Evolutionary conservation across 2,329 filamentous ascomycete species (phyloP).

Genomic region (Aspergillus glaucus): DNA sequence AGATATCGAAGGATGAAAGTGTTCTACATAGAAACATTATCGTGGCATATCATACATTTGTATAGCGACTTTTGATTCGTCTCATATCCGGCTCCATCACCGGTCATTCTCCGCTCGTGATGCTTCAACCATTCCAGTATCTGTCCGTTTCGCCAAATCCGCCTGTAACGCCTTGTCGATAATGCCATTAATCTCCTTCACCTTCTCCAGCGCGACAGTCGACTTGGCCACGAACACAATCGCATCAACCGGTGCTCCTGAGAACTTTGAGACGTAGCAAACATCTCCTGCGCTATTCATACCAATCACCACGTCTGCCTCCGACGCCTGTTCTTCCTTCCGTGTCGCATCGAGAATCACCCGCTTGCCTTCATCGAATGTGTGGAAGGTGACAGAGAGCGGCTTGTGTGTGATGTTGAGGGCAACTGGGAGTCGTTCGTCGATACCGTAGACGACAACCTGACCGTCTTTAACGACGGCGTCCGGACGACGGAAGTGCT

Average conservation of each 20-base stretch:
- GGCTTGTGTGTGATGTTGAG: constrained; percentile 89
- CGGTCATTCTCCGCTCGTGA: constrained; percentile 80
- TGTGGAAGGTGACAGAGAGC: constrained; percentile 83
- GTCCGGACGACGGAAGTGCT: constrained; percentile 87
- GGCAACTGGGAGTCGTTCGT: constrained; percentile 83
- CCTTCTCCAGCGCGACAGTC: constrained; percentile 67
- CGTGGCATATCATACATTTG: background rate
- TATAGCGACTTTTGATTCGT: background rate
- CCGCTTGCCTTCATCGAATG: constrained; percentile 52
- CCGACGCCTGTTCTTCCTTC: constrained; percentile 49
- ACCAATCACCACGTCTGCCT: constrained; percentile 68
- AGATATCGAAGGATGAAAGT: no score
- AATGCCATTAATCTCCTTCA: constrained; percentile 69
- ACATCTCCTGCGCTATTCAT: constrained; percentile 86
- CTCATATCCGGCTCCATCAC: constrained; percentile 33
- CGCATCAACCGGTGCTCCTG: constrained; percentile 76
- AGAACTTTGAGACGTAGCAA: constrained; percentile 85
- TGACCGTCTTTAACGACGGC: constrained; percentile 77
- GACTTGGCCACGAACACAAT: constrained; percentile 70
- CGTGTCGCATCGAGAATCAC: constrained; percentile 42
- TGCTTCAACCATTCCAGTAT: constrained; percentile 74
- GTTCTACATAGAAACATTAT: no score
- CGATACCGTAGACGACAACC: constrained; percentile 74
- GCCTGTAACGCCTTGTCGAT: constrained; percentile 68
- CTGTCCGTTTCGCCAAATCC: constrained; percentile 58